Evolutionary conservation across 495 filamentous ascomycete genomes (phyloP).

Genomic region (Letharia lupina): DNA sequence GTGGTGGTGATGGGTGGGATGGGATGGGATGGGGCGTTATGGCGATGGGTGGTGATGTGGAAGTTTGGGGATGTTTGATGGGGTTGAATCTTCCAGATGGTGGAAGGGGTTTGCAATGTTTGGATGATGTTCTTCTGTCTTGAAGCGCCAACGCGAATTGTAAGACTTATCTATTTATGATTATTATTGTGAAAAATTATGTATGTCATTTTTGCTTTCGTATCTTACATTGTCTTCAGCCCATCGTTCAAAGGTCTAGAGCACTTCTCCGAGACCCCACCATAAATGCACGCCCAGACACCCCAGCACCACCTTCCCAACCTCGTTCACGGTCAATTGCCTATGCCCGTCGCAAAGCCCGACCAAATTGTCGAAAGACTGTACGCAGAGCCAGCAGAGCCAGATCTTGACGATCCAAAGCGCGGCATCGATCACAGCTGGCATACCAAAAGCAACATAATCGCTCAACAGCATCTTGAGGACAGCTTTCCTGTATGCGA

Average conservation of each 20-base stretch:
- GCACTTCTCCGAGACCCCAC: not conserved
- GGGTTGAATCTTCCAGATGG: too few relatives aligned
- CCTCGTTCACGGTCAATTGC: not conserved
- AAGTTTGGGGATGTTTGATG: too few relatives aligned
- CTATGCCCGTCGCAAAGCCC: too few relatives aligned
- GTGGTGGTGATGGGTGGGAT: too few relatives aligned
- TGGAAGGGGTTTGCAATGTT: not conserved
- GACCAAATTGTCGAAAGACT: not conserved
- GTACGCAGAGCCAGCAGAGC: constrained; percentile 16
- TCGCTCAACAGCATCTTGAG: constrained; percentile 25
- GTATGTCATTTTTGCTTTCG: not conserved
- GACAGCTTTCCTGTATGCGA: constrained; percentile 19
- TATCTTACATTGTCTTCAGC: not conserved
- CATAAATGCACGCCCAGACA: not conserved
- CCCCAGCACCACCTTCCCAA: constrained; percentile 1
- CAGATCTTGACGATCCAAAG: constrained; percentile 13
- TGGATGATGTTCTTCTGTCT: not conserved
- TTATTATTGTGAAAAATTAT: not conserved
- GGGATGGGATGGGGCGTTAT: too few relatives aligned
- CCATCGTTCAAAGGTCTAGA: not conserved
- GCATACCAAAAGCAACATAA: constrained; percentile 22
- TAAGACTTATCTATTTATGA: not conserved
- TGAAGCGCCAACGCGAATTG: not conserved
- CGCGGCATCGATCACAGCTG: constrained; percentile 21
- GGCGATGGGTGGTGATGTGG: too few relatives aligned